phyloP scores from a whole-genome alignment of 345 rosid species.

The Eucalyptus tenuipes region DNA sequence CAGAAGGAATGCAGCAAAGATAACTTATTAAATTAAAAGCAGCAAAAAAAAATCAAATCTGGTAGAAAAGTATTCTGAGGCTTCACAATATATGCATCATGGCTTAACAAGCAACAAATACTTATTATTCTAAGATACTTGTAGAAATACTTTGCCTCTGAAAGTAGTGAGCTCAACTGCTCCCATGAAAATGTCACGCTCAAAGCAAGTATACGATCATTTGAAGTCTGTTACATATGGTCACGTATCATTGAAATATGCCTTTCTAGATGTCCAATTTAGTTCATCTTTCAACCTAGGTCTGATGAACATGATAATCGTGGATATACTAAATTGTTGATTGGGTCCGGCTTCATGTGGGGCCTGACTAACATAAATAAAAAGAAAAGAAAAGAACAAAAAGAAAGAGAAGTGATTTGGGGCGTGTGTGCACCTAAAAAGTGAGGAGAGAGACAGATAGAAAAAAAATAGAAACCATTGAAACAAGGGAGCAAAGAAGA shows the following conservation, averaged over 20 bases:
- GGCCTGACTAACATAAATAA: too few species aligned
- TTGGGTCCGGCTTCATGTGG: too few species aligned
- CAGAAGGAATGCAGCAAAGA: background rate
- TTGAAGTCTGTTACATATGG: background rate
- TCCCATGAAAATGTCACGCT: background rate
- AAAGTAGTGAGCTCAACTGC: background rate
- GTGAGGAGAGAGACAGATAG: too few species aligned
- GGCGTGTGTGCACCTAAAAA: too few species aligned
- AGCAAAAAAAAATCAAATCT: background rate
- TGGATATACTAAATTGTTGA: background rate
- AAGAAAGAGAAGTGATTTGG: too few species aligned
- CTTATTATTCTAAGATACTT: background rate
- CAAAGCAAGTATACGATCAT: background rate
- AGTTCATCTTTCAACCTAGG: background rate
- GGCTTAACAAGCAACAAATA: background rate
- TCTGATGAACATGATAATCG: background rate
- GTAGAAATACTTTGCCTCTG: background rate
- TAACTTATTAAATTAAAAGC: background rate
- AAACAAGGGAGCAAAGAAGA: too few species aligned
- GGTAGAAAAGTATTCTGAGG: background rate
- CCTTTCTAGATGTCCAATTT: background rate
- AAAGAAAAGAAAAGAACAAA: too few species aligned
- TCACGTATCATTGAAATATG: background rate
- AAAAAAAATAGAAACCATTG: too few species aligned
- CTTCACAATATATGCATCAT: background rate